phyloP scores from a whole-genome alignment of 2,329 filamentous ascomycete species.

The Didymella glomerata region DNA sequence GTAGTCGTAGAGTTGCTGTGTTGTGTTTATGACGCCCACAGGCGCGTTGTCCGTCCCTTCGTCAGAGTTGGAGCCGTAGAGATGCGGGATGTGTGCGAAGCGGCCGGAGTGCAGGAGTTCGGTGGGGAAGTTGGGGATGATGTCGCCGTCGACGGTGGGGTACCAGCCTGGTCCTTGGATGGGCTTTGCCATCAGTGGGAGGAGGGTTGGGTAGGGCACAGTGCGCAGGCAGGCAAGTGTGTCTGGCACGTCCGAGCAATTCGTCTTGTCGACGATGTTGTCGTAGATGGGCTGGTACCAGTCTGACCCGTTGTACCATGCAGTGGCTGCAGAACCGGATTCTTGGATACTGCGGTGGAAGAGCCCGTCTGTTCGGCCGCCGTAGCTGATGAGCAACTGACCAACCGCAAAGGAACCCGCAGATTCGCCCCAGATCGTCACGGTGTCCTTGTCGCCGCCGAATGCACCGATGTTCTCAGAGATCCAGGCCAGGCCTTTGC shows the following conservation, averaged over 20 bases:
- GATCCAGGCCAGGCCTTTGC: conserved; percentile 58
- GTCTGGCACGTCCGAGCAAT: conserved; percentile 62
- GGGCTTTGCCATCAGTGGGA: conserved; percentile 60
- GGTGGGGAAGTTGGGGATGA: conserved; percentile 63
- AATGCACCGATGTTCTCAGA: conserved; percentile 55
- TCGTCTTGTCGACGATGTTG: conserved; percentile 56
- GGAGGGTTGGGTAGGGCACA: conserved; percentile 67
- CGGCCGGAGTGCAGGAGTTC: conserved; percentile 64
- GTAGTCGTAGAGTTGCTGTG: conserved; percentile 56
- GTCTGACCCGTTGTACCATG: conserved; percentile 51
- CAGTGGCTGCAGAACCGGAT: conserved; percentile 49
- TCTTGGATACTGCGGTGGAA: conserved; percentile 52
- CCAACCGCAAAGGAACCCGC: conserved; percentile 55
- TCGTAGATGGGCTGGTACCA: conserved; percentile 61
- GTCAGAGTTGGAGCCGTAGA: conserved; percentile 71
- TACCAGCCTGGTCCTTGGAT: conserved; percentile 51
- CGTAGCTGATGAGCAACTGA: conserved; percentile 48
- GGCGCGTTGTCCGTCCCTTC: conserved; percentile 69
- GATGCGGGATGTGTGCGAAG: conserved; percentile 70
- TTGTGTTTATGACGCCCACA: conserved; percentile 64
- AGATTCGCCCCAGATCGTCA: conserved; percentile 58
- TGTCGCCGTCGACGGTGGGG: conserved; percentile 65
- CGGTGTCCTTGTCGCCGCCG: conserved; percentile 53
- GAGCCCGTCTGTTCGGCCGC: conserved; percentile 45
- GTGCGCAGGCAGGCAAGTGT: conserved; percentile 63